A percentile compares a stretch with the other conserved stretches of the same genome.
Conservation (phyloP, 2,329 filamentous ascomycete genomes). For the Nemania sp. region DNA sequence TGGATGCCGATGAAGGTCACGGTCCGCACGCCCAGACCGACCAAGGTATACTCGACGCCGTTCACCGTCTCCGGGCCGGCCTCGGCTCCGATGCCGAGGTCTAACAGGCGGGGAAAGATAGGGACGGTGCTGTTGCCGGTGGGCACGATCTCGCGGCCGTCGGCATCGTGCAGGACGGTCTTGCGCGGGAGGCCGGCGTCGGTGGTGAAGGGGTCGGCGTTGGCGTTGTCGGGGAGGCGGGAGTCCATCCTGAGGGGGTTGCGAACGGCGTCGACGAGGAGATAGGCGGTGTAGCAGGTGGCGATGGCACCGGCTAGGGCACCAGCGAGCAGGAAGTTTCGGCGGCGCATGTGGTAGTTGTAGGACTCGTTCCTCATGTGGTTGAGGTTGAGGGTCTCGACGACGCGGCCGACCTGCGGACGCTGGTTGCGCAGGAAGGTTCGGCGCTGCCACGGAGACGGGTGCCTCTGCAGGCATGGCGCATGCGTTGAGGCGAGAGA, state of each 20-base stretch:
- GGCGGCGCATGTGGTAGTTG: constrained; percentile 57
- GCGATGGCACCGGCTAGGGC: constrained; percentile 55
- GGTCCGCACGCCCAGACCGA: constrained; percentile 84
- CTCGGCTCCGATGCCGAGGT: constrained; percentile 51
- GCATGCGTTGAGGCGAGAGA: not conserved
- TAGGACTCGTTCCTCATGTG: constrained; percentile 52
- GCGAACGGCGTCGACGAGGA: constrained; percentile 34
- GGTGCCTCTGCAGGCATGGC: constrained; percentile 7
- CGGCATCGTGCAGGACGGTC: constrained; percentile 66
- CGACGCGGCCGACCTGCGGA: constrained; percentile 38
- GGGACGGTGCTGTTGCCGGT: constrained; percentile 83
- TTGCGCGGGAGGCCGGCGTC: constrained; percentile 58
- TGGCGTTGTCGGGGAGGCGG: constrained; percentile 47
- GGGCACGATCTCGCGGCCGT: constrained; percentile 74
- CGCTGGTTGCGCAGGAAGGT: constrained; percentile 15
- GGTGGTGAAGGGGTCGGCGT: constrained; percentile 48
- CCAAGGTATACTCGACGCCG: constrained; percentile 76
- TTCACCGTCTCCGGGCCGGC: constrained; percentile 40
- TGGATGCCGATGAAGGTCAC: constrained; percentile 90
- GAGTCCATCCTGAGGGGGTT: constrained; percentile 57
- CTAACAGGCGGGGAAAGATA: constrained; percentile 74
- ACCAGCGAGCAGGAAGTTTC: constrained; percentile 57
- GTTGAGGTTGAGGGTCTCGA: constrained; percentile 56
- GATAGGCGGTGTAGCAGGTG: constrained; percentile 54
- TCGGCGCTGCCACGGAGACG: constrained; percentile 13